Evolutionary conservation across 202 grass and related monocot species (phyloP).

Genomic region (Brachypodium distachyon): DNA sequence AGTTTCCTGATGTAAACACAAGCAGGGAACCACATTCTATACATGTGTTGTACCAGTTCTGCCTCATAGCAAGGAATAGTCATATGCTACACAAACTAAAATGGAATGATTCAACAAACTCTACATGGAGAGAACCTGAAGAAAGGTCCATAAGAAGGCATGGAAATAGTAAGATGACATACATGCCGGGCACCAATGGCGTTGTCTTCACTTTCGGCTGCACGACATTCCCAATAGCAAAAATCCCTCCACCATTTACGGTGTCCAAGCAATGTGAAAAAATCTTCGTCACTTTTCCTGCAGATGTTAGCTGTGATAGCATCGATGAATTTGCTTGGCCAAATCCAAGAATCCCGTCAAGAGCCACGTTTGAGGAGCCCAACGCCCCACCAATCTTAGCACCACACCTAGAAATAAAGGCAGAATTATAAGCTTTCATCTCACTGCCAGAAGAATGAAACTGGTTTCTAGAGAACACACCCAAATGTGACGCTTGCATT

Average conservation of each 20-base stretch:
- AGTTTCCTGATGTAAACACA: neutral
- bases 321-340: constrained; percentile 77
- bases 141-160: neutral
- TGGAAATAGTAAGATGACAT: constrained; percentile 29
- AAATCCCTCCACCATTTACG: constrained; percentile 77
- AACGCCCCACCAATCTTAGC: constrained; percentile 78
- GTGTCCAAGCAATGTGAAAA: constrained; percentile 95
- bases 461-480: constrained; percentile 2
- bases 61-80: neutral
- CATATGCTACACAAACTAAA: neutral
- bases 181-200: constrained; percentile 61
- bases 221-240: constrained; percentile 80
- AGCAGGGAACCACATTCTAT: neutral
- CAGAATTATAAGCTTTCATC: neutral
- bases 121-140: neutral
- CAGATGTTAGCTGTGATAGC: constrained; percentile 64
- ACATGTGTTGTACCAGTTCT: neutral
- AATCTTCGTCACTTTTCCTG: constrained; percentile 75
- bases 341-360: constrained; percentile 95
- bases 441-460: neutral
- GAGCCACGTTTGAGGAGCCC: constrained; percentile 55
- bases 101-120: neutral
- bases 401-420: constrained; percentile 45
- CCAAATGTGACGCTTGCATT: constrained; percentile 85
- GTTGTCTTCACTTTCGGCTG: constrained; percentile 86